Conservation (phyloP, 495 filamentous ascomycete genomes). For the Neurospora sp. region DNA sequence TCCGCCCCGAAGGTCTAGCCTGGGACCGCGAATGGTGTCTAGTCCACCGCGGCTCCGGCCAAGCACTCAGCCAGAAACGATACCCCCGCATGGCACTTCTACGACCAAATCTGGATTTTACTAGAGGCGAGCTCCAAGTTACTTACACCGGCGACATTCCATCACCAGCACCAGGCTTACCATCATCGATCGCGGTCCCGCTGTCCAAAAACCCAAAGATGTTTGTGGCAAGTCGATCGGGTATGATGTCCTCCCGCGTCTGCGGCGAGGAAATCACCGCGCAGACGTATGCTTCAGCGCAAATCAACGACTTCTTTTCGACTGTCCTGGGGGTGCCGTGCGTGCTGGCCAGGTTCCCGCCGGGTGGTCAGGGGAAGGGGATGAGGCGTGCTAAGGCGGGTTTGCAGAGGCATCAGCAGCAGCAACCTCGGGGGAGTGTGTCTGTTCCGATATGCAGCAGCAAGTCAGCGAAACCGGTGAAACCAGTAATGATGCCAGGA, state of each 20-base stretch:
- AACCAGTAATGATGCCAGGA: slow-evolving; percentile 33
- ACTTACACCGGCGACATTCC: slow-evolving; percentile 37
- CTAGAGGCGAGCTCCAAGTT: slow-evolving; percentile 34
- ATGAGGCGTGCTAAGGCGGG: slow-evolving; percentile 57
- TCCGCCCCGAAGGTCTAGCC: slow-evolving; percentile 65
- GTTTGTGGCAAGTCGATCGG: background rate
- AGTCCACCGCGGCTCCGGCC: slow-evolving; percentile 69
- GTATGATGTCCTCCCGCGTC: slow-evolving; percentile 46
- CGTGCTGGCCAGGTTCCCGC: slow-evolving; percentile 69
- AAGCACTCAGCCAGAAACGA: slow-evolving; percentile 70
- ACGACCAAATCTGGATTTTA: slow-evolving; percentile 57
- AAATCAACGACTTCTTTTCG: slow-evolving; percentile 66
- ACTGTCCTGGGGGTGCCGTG: slow-evolving; percentile 63
- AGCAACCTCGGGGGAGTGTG: too few relatives aligned
- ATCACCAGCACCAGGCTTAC: slow-evolving; percentile 3
- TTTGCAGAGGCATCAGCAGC: slow-evolving; percentile 43
- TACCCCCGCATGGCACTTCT: slow-evolving; percentile 79
- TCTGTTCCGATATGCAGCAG: background rate
- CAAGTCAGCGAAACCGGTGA: background rate
- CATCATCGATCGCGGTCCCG: slow-evolving; percentile 48
- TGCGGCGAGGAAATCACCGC: slow-evolving; percentile 68
- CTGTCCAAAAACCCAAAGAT: slow-evolving; percentile 49
- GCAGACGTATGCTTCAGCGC: slow-evolving; percentile 52
- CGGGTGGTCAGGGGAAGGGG: slow-evolving; percentile 42
- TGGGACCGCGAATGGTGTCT: slow-evolving; percentile 96